Conservation (phyloP, 306 rosid species). For the Glycine tomentella region DNA sequence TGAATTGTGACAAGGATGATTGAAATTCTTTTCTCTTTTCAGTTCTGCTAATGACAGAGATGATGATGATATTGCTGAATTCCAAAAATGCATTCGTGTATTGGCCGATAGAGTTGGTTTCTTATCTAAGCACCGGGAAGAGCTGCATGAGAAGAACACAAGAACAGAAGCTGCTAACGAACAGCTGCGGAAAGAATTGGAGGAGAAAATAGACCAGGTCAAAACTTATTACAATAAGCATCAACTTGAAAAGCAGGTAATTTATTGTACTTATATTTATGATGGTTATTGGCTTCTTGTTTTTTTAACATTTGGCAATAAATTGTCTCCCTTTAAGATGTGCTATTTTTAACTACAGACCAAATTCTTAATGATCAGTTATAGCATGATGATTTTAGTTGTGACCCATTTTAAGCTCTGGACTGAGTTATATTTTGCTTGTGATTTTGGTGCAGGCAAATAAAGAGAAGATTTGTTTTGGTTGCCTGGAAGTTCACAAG, state of each 20-base stretch:
- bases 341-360: not conserved
- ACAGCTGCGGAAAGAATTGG: slow-evolving; percentile 83
- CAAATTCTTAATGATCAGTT: no score
- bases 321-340: not conserved
- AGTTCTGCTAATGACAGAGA: slow-evolving; percentile 84
- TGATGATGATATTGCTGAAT: slow-evolving; percentile 83
- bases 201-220: slow-evolving; percentile 82
- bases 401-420: slow-evolving; percentile 21
- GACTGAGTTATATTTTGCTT: slow-evolving; percentile 31
- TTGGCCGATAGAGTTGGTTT: slow-evolving; percentile 78
- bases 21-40: slow-evolving; percentile 50
- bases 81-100: slow-evolving; percentile 75
- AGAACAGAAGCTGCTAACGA: slow-evolving; percentile 81
- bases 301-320: slow-evolving; percentile 14
- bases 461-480: slow-evolving; percentile 92
- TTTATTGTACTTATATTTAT: slow-evolving; percentile 12
- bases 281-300: not conserved
- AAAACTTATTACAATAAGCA: slow-evolving; percentile 85
- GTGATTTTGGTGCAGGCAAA: slow-evolving; percentile 73
- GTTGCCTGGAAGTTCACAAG: slow-evolving; percentile 88
- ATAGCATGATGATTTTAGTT: slow-evolving; percentile 41
- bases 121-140: slow-evolving; percentile 84
- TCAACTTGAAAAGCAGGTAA: slow-evolving; percentile 97
- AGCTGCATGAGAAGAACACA: slow-evolving; percentile 74
- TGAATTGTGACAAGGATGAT: slow-evolving; percentile 30